Percentiles rank a stretch among this genome's conserved stretches.
These are phyloP conservation scores for Pythium dissimile DNA, from an alignment of 352 stramenopile genomes.

Conservation along the genomic window DNA sequence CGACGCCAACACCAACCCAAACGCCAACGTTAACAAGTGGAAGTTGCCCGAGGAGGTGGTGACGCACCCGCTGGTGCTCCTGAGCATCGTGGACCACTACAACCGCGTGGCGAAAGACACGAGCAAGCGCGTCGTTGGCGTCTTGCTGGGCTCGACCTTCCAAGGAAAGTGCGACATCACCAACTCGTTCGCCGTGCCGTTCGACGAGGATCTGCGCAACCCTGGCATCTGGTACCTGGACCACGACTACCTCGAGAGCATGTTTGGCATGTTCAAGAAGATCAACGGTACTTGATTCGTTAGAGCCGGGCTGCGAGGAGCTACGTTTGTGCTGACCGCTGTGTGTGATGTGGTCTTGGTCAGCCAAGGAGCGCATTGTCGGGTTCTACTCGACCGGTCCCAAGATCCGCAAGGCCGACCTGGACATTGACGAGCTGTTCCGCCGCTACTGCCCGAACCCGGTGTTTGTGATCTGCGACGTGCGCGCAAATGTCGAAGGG, in stretches of 20 bases:
- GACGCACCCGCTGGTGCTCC: conserved; percentile 98
- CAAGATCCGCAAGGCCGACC: conserved; percentile 93
- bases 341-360: not conserved
- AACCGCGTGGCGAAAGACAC: conserved; percentile 98
- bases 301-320: not conserved
- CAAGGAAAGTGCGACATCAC: conserved; percentile 94
- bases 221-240: conserved; percentile 98
- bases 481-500: conserved; percentile 92
- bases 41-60: conserved; percentile 91
- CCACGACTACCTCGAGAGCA: conserved; percentile 99
- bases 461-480: conserved; percentile 99
- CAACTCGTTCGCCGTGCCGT: conserved; percentile 95
- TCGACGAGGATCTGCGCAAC: conserved; percentile 98
- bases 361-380: conserved; percentile 97
- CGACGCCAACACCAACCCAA: not conserved
- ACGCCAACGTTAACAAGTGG: conserved; percentile 19
- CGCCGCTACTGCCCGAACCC: conserved; percentile 93
- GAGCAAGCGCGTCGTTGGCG: conserved; percentile 97
- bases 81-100: conserved; percentile 99
- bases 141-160: conserved; percentile 95
- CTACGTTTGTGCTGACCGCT: not conserved
- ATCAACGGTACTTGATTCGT: conserved; percentile 74
- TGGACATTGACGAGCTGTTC: conserved; percentile 95
- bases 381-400: conserved; percentile 99
- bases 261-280: conserved; percentile 96